Conservation (phyloP, 164 flowering plant species). For the Hamamelis virginiana region DNA sequence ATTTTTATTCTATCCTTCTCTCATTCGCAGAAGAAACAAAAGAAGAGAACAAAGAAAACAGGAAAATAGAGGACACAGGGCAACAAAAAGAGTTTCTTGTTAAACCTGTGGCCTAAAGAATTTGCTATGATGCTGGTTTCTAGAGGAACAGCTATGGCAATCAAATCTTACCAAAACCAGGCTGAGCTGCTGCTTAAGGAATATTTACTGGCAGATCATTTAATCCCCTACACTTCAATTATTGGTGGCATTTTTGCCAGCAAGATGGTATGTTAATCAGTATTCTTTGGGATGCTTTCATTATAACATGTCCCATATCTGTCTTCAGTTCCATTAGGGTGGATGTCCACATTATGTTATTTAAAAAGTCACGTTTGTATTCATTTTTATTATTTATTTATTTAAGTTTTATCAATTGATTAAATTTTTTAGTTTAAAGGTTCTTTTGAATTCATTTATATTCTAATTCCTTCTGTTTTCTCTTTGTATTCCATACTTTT, state of each 20-base stretch:
- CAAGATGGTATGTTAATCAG: slow-evolving; percentile 28
- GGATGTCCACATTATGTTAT: not conserved
- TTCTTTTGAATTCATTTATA: not conserved
- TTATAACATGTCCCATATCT: not conserved
- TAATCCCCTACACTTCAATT: slow-evolving; percentile 27
- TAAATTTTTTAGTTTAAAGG: not conserved
- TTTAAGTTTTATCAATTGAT: not conserved
- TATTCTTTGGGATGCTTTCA: not conserved
- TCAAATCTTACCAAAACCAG: slow-evolving; percentile 25
- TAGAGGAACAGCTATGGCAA: slow-evolving; percentile 12
- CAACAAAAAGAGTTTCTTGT: not conserved
- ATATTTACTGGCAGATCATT: slow-evolving; percentile 22
- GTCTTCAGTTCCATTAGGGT: not conserved
- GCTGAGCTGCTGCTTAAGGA: slow-evolving; percentile 24
- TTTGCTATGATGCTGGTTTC: slow-evolving; percentile 4
- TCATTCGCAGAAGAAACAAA: not conserved
- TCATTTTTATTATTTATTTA: not conserved
- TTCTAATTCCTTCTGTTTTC: not conserved
- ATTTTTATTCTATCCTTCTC: not conserved
- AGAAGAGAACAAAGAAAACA: not conserved
- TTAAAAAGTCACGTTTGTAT: not conserved
- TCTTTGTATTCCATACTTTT: slow-evolving; percentile 10
- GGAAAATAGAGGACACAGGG: not conserved
- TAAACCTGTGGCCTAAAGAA: not conserved
- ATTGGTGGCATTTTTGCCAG: slow-evolving; percentile 25